These are phyloP conservation scores for Tricholoma matsutake DNA, from an alignment of 768 basidiomycete genomes.

Conservation along the genomic window DNA sequence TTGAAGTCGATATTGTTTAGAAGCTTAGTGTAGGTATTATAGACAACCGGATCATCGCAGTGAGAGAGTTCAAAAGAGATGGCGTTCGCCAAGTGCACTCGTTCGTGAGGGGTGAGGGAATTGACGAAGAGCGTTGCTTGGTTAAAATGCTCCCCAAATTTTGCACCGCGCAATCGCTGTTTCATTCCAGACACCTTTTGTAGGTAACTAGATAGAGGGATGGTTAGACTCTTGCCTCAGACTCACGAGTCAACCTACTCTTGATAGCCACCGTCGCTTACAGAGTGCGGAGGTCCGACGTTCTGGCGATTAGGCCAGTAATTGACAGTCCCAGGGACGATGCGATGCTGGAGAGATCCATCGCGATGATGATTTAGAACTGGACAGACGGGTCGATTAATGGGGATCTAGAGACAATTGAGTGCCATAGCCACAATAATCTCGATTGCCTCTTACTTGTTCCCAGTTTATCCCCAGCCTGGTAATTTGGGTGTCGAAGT, in stretches of 20 bases:
- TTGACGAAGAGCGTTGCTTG: slow-evolving; percentile 86
- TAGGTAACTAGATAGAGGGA: slow-evolving; percentile 36
- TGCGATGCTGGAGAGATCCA: slow-evolving; percentile 54
- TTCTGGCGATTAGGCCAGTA: slow-evolving; percentile 81
- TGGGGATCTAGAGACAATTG: slow-evolving; percentile 54
- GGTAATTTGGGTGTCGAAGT: slow-evolving; percentile 81
- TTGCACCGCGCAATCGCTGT: slow-evolving; percentile 58
- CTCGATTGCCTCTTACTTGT: slow-evolving; percentile 36
- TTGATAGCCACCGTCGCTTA: slow-evolving; percentile 51
- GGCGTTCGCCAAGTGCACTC: slow-evolving; percentile 65
- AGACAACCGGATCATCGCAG: slow-evolving; percentile 73
- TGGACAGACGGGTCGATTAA: slow-evolving; percentile 78
- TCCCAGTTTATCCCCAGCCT: slow-evolving; percentile 82
- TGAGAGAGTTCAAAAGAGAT: slow-evolving; percentile 84
- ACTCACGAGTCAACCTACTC: slow-evolving; percentile 38
- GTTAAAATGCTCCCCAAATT: slow-evolving; percentile 75
- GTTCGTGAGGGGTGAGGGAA: slow-evolving; percentile 67
- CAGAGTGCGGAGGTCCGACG: slow-evolving; percentile 44
- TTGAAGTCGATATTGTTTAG: slow-evolving; percentile 74
- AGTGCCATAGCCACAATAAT: neutral
- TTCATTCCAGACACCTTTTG: slow-evolving; percentile 53
- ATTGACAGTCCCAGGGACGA: slow-evolving; percentile 58
- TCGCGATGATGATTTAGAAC: slow-evolving; percentile 69
- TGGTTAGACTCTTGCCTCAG: too few species aligned
- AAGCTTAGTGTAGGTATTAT: slow-evolving; percentile 60